Evolutionary conservation across 352 stramenopile genomes (phyloP).

Genomic region (Pythium apleroticum): DNA sequence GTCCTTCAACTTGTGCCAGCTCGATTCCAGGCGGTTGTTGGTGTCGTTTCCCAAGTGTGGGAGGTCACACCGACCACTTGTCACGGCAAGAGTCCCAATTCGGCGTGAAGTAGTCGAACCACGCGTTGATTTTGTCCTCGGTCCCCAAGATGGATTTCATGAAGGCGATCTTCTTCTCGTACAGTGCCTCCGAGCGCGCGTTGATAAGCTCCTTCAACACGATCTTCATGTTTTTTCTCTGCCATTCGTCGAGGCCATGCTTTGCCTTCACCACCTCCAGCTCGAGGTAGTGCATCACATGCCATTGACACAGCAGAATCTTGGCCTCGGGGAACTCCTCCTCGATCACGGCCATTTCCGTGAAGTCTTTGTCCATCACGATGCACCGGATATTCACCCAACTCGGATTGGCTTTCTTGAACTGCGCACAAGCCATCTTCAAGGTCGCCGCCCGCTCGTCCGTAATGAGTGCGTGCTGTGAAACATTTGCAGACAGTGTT

Average conservation of each 20-base stretch:
- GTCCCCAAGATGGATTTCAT: not conserved
- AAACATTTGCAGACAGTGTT: too few relatives aligned
- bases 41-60: constrained; percentile 13
- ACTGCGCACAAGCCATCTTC: not conserved
- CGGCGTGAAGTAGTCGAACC: constrained; percentile 6
- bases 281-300: not conserved
- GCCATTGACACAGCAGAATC: constrained; percentile 1
- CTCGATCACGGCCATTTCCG: constrained; percentile 6
- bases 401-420: not conserved
- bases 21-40: constrained; percentile 16
- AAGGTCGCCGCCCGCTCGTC: not conserved
- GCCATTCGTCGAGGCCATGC: constrained; percentile 7
- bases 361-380: constrained; percentile 7
- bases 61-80: constrained; percentile 2
- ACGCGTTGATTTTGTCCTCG: not conserved
- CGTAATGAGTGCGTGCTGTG: not conserved
- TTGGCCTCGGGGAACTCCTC: not conserved
- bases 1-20: constrained; percentile 14
- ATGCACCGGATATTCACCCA: not conserved
- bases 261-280: not conserved
- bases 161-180: constrained; percentile 1
- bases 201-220: not conserved
- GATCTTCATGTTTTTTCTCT: constrained; percentile 6
- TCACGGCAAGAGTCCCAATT: not conserved
- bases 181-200: not conserved